Conservation (phyloP, 2,329 filamentous ascomycete species). For the Paraphoma sp. region DNA sequence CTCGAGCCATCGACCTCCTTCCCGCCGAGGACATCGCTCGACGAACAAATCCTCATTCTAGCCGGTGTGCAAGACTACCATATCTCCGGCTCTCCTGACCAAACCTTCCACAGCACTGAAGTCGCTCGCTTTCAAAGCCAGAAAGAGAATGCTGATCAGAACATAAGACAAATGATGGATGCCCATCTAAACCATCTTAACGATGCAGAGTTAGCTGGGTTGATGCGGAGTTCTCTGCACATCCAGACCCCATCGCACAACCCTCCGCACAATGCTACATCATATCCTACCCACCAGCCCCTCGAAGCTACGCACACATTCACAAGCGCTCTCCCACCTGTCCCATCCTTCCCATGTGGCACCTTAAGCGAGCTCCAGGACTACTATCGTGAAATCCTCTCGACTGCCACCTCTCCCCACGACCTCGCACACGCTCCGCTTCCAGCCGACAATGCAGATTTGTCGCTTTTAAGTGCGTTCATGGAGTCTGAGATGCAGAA, state of each 20-base stretch:
- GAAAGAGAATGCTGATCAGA: not conserved
- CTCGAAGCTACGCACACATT: not conserved
- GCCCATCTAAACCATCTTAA: not conserved
- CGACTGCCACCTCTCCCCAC: not conserved
- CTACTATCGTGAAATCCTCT: not conserved
- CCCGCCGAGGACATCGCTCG: not conserved
- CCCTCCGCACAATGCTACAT: not conserved
- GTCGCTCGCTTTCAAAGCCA: too few species aligned
- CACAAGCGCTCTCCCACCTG: not conserved
- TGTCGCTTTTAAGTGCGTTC: not conserved
- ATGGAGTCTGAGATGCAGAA: not conserved
- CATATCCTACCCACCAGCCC: not conserved
- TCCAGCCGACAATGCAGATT: not conserved
- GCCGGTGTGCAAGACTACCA: slow-evolving; percentile 1
- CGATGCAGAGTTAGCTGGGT: not conserved
- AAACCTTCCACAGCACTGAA: not conserved
- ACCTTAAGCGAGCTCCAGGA: not conserved
- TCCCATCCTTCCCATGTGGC: not conserved
- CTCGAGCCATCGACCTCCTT: not conserved
- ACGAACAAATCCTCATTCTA: not conserved
- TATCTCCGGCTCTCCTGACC: not conserved
- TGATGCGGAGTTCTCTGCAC: too few species aligned
- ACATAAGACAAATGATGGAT: not conserved
- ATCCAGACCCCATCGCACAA: not conserved
- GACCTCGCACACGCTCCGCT: not conserved